phyloP scores from a whole-genome alignment of 805 yeast genomes.

The Candida michaelii region DNA sequence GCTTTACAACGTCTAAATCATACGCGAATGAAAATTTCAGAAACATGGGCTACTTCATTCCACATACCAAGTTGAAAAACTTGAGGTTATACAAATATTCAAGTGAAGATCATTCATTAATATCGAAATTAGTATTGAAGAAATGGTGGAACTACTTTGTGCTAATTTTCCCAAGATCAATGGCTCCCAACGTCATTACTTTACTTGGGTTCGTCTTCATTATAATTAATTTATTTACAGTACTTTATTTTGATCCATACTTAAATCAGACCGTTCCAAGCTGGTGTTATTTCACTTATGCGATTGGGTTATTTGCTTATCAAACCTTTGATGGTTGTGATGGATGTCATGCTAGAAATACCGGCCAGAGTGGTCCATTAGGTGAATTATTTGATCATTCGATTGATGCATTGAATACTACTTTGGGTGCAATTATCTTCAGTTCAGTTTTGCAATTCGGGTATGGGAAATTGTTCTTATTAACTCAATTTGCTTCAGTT shows the following conservation, averaged over 20 bases:
- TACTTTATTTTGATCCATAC: slow-evolving; percentile 71
- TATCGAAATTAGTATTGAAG: slow-evolving; percentile 72
- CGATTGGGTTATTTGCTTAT: slow-evolving; percentile 80
- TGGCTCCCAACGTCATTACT: slow-evolving; percentile 94
- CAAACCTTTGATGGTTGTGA: slow-evolving; percentile 97
- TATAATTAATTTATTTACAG: slow-evolving; percentile 58
- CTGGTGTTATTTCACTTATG: slow-evolving; percentile 78
- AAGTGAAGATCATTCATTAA: slow-evolving; percentile 77
- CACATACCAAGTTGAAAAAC: slow-evolving; percentile 49
- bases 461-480: slow-evolving; percentile 55
- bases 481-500: slow-evolving; percentile 71
- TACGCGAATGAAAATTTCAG: slow-evolving; percentile 4
- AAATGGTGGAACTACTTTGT: slow-evolving; percentile 81
- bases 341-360: slow-evolving; percentile 92
- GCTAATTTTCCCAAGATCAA: slow-evolving; percentile 70
- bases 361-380: slow-evolving; percentile 92
- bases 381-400: slow-evolving; percentile 96
- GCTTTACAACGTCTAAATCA: background rate
- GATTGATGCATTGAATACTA: slow-evolving; percentile 69
- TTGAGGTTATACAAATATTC: slow-evolving; percentile 63
- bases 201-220: slow-evolving; percentile 75
- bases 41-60: slow-evolving; percentile 66
- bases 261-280: slow-evolving; percentile 60
- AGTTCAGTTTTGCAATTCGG: slow-evolving; percentile 79
- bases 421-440: slow-evolving; percentile 72